These are phyloP conservation scores for Thecamonas trahens DNA, from an alignment of 78 protist species.

Conservation along the genomic window DNA sequence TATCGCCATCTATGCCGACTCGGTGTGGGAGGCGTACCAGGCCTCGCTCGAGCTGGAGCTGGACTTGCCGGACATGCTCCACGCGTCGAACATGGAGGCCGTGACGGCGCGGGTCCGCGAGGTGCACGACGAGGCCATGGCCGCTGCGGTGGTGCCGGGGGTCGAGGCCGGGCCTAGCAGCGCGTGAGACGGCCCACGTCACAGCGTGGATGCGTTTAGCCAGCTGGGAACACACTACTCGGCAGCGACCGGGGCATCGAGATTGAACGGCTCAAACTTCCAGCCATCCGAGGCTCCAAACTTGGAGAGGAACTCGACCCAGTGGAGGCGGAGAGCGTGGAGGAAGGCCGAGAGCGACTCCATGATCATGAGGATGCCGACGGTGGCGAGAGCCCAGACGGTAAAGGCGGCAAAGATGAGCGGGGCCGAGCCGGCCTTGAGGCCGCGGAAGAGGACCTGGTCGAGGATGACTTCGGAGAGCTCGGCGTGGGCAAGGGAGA, in stretches of 20 bases:
- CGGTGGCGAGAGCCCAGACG: conserved; percentile 85
- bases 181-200: too few relatives aligned
- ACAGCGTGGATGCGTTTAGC: too few relatives aligned
- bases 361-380: conserved; percentile 93
- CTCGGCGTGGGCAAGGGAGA: conserved; percentile 97
- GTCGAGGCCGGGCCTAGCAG: too few relatives aligned
- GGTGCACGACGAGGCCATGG: too few relatives aligned
- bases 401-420: conserved; percentile 58
- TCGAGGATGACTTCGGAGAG: conserved; percentile 77
- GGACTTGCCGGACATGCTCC: background rate
- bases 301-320: conserved; percentile 98
- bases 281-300: conserved; percentile 79
- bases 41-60: background rate
- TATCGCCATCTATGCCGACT: conserved; percentile 16
- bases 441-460: conserved; percentile 17
- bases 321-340: conserved; percentile 99
- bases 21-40: conserved; percentile 14
- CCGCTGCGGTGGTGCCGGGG: too few relatives aligned
- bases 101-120: too few relatives aligned
- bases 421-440: background rate
- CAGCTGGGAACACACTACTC: too few relatives aligned
- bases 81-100: background rate
- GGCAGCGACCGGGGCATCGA: too few relatives aligned
- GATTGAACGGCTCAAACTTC: conserved; percentile 66
- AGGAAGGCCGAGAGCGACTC: conserved; percentile 98